phyloP scores from a whole-genome alignment of 495 filamentous ascomycete genomes.

The Penicillium cosmopolitanum region DNA sequence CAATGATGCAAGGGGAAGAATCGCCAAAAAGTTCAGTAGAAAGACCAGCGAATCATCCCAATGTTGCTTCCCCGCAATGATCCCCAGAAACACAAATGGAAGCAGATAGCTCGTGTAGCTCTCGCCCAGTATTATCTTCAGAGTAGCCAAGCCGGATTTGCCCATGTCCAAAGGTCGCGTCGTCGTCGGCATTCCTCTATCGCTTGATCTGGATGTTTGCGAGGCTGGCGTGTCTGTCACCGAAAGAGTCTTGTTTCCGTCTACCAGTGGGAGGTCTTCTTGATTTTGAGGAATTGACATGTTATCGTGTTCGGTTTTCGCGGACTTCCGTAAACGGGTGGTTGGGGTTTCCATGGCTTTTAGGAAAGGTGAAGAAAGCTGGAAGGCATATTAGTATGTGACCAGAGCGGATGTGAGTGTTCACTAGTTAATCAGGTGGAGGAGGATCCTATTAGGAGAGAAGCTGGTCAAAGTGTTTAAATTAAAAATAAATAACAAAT shows the following conservation, averaged over 20 bases:
- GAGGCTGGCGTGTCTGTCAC: too few relatives aligned
- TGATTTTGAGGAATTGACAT: neutral
- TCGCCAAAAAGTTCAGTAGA: slow-evolving; percentile 33
- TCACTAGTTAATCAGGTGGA: neutral
- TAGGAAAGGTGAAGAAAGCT: neutral
- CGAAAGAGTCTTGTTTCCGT: neutral
- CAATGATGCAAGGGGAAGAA: slow-evolving; percentile 28
- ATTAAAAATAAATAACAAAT: neutral
- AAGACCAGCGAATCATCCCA: slow-evolving; percentile 28
- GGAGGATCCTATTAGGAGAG: neutral
- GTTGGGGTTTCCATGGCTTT: neutral
- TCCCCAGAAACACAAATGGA: slow-evolving; percentile 28
- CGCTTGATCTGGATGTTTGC: neutral
- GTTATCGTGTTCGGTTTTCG: neutral
- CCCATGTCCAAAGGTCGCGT: neutral
- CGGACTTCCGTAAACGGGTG: neutral
- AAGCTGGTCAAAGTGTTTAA: neutral
- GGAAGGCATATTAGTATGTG: neutral
- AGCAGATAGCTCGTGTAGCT: slow-evolving; percentile 20
- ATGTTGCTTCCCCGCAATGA: slow-evolving; percentile 16
- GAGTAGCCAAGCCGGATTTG: neutral
- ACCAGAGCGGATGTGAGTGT: neutral
- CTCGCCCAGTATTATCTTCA: slow-evolving; percentile 13
- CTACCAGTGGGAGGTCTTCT: neutral
- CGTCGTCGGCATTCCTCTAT: neutral